Conservation (phyloP, 768 basidiomycete species). For the Tephrocybe sp. region DNA sequence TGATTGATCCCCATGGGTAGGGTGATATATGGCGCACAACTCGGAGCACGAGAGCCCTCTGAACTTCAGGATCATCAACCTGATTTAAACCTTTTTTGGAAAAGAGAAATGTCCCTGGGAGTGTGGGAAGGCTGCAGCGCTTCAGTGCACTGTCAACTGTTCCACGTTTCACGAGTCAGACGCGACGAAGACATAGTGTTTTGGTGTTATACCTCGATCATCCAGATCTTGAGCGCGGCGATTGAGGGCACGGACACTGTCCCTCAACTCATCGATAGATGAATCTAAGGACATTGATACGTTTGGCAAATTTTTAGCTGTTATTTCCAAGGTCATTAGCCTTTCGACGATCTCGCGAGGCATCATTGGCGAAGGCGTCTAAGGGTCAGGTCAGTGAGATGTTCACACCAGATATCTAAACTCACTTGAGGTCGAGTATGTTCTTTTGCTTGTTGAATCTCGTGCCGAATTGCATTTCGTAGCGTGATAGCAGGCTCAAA, state of each 20-base stretch:
- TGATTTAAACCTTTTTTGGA: conserved; percentile 32
- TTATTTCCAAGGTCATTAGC: conserved; percentile 31
- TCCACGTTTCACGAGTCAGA: no score
- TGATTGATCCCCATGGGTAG: conserved; percentile 72
- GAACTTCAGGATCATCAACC: conserved; percentile 35
- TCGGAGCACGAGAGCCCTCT: conserved; percentile 45
- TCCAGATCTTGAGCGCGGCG: conserved; percentile 40
- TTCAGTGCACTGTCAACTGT: conserved; percentile 45
- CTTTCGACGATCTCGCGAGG: conserved; percentile 31
- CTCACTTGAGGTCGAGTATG: conserved; percentile 18
- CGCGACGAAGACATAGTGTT: no score
- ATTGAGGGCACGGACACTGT: conserved; percentile 35
- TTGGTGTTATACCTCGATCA: conserved; percentile 41
- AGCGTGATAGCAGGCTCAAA: conserved; percentile 71
- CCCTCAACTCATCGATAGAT: conserved; percentile 36
- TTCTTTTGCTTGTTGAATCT: conserved; percentile 25
- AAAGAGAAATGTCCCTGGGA: conserved; percentile 50
- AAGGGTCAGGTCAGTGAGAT: background rate
- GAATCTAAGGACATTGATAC: conserved; percentile 31
- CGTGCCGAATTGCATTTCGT: conserved; percentile 71
- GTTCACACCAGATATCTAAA: conserved; percentile 1
- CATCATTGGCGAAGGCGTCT: conserved; percentile 16
- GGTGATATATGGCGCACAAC: conserved; percentile 72
- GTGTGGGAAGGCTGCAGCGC: conserved; percentile 39
- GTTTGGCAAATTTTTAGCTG: conserved; percentile 27